Evolutionary conservation across 306 rosid species (phyloP).

Genomic region (Citrullus amarus): DNA sequence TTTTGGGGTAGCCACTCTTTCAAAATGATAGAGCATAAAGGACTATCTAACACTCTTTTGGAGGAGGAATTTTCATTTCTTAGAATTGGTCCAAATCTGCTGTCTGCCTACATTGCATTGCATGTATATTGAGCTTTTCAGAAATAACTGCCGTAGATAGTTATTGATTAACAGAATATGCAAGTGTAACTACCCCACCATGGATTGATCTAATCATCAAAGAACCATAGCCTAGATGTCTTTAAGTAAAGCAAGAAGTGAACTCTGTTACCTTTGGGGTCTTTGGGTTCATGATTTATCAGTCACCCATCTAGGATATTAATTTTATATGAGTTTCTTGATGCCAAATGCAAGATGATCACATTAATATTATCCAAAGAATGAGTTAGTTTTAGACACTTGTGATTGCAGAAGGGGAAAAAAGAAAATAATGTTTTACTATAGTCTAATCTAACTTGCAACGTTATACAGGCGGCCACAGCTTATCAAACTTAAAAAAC

Average conservation of each 20-base stretch:
- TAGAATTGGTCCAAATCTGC: background rate
- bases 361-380: background rate
- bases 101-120: background rate
- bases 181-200: background rate
- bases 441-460: background rate
- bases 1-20: background rate
- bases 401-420: background rate
- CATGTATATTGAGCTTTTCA: background rate
- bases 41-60: background rate
- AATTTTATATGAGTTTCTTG: background rate
- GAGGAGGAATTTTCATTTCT: background rate
- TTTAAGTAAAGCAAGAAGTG: background rate
- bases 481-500: background rate
- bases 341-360: background rate
- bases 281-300: background rate
- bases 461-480: background rate
- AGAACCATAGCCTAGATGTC: background rate
- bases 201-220: background rate
- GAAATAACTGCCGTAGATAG: background rate
- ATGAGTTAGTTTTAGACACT: background rate
- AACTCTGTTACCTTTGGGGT: background rate
- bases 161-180: background rate
- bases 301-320: background rate
- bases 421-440: background rate
- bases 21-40: background rate